These are phyloP conservation scores for Umbellularia californica DNA, from an alignment of 164 flowering plant genomes.

Conservation along the genomic window DNA sequence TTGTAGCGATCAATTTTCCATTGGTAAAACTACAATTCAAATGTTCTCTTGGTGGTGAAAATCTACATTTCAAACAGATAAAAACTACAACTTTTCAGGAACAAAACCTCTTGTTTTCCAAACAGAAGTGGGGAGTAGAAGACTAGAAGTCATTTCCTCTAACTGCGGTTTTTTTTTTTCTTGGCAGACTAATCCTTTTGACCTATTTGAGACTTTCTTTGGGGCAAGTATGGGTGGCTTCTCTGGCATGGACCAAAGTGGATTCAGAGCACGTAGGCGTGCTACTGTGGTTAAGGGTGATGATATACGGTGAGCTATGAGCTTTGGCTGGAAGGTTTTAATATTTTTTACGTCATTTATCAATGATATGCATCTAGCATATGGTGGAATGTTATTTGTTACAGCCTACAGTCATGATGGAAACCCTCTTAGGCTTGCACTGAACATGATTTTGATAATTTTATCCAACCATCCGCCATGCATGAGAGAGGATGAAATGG, in stretches of 20 bases:
- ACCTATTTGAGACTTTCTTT: slow-evolving; percentile 95
- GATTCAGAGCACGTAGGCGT: slow-evolving; percentile 67
- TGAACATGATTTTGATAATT: background rate
- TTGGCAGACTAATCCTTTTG: slow-evolving; percentile 89
- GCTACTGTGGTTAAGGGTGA: slow-evolving; percentile 78
- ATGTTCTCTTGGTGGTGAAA: no score
- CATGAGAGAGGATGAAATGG: no score
- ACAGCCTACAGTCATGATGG: background rate
- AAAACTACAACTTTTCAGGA: background rate
- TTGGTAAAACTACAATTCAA: background rate
- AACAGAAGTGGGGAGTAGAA: background rate
- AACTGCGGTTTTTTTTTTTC: background rate
- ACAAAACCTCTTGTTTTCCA: background rate
- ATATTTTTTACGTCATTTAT: background rate
- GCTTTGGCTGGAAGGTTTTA: slow-evolving; percentile 1
- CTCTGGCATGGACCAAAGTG: slow-evolving; percentile 67
- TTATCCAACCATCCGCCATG: no score
- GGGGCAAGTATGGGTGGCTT: slow-evolving; percentile 92
- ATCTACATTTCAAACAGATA: background rate
- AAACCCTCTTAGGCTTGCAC: background rate
- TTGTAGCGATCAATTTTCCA: no score
- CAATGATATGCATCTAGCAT: background rate
- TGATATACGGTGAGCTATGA: slow-evolving; percentile 73
- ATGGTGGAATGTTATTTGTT: background rate
- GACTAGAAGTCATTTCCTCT: background rate